A percentile compares a stretch with the other conserved stretches of the same genome.
These are phyloP conservation scores for Suillus weaverae DNA, from an alignment of 768 basidiomycete species.

Conservation along the genomic window DNA sequence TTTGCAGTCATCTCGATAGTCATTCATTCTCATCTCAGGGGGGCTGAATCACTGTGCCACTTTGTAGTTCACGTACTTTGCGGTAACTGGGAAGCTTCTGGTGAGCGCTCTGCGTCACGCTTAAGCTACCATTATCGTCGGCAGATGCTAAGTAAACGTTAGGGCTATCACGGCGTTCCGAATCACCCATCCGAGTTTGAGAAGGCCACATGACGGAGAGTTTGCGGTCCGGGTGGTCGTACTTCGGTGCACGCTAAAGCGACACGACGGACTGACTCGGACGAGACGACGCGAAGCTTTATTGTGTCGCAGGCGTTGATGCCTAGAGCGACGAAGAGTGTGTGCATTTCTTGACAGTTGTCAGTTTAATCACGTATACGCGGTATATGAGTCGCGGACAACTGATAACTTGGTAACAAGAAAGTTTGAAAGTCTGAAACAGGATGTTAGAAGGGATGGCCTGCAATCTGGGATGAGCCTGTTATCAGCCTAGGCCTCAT, in stretches of 20 bases:
- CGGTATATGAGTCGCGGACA: background rate
- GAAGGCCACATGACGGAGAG: background rate
- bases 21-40: background rate
- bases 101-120: background rate
- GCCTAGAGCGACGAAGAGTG: background rate
- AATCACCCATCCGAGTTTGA: background rate
- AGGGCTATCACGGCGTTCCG: background rate
- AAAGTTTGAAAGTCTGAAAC: background rate
- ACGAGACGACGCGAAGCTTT: background rate
- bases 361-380: background rate
- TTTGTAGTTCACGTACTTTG: background rate
- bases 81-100: background rate
- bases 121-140: background rate
- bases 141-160: background rate
- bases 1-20: background rate
- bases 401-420: background rate
- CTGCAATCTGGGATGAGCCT: background rate
- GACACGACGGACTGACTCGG: background rate
- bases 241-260: background rate
- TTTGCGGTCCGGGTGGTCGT: background rate
- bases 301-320: background rate
- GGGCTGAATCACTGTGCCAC: background rate
- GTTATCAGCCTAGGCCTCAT: background rate
- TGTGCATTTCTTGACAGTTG: background rate
- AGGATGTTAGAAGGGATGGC: background rate